A percentile compares a stretch with the other conserved stretches of the same genome.
phyloP scores from a whole-genome alignment of 139 green algal species.

The Monoraphidium neglectum region DNA sequence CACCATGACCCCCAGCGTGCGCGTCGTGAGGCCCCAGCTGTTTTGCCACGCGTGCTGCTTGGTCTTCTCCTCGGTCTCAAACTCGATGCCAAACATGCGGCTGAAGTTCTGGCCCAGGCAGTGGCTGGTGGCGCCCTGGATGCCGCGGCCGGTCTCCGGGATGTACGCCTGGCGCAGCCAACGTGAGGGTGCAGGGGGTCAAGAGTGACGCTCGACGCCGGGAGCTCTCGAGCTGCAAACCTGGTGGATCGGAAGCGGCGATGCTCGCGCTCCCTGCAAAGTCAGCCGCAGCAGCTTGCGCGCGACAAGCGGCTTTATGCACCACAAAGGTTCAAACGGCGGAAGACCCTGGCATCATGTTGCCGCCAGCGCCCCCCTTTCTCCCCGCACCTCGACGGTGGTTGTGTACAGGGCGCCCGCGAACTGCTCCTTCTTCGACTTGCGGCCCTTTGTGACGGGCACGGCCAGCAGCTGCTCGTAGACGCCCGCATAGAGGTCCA shows the following conservation, averaged over 20 bases:
- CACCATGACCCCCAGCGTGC: constrained; percentile 97
- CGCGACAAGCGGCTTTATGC: too few relatives aligned
- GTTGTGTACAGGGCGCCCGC: constrained; percentile 96
- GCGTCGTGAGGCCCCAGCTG: constrained; percentile 96
- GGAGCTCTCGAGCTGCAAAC: too few relatives aligned
- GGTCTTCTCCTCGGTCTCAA: constrained; percentile 80
- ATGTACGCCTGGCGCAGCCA: constrained; percentile 81
- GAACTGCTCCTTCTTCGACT: constrained; percentile 98
- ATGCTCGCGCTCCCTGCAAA: too few relatives aligned
- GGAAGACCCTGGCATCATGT: too few relatives aligned
- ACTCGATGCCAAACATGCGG: constrained; percentile 90
- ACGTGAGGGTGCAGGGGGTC: too few relatives aligned
- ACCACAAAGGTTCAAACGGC: too few relatives aligned
- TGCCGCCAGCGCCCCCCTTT: too few relatives aligned
- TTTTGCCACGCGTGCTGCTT: constrained; percentile 94
- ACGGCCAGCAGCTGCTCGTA: constrained; percentile 97
- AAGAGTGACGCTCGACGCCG: too few relatives aligned
- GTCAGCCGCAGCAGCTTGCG: too few relatives aligned
- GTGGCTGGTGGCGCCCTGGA: constrained; percentile 96
- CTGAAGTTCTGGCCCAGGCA: constrained; percentile 99
- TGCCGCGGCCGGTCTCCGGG: constrained; percentile 87
- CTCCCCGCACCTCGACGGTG: constrained; percentile 82
- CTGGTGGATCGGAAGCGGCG: too few relatives aligned
- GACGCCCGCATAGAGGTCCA: constrained; percentile 90
- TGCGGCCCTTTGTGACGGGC: constrained; percentile 91